Evolutionary conservation across 306 rosid species (phyloP).

Genomic region (barrel medic (Medicago truncatula)): DNA sequence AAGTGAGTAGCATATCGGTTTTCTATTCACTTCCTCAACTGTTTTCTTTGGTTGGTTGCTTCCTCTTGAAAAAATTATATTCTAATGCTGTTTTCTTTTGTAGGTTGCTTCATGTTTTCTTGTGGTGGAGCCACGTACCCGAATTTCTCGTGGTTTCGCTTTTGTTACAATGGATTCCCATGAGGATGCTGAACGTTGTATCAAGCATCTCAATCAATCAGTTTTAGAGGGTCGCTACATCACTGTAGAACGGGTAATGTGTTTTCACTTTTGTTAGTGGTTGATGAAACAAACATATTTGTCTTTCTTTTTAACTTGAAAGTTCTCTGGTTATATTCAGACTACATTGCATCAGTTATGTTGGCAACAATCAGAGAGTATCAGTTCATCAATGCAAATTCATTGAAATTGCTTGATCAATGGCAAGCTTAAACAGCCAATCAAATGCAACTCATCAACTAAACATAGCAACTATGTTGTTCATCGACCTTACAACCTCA

Average conservation of each 20-base stretch:
- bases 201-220: slow-evolving; percentile 96
- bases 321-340: slow-evolving; percentile 98
- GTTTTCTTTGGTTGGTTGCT: neutral
- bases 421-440: slow-evolving; percentile 94
- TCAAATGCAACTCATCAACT: slow-evolving; percentile 91
- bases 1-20: slow-evolving; percentile 53
- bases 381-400: slow-evolving; percentile 92
- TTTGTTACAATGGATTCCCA: slow-evolving; percentile 81
- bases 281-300: slow-evolving; percentile 40
- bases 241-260: slow-evolving; percentile 91
- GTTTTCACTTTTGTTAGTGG: slow-evolving; percentile 39
- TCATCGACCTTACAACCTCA: slow-evolving; percentile 93
- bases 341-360: slow-evolving; percentile 86
- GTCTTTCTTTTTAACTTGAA: slow-evolving; percentile 72
- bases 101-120: slow-evolving; percentile 98
- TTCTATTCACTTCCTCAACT: neutral
- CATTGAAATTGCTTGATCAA: slow-evolving; percentile 94
- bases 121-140: slow-evolving; percentile 92
- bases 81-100: slow-evolving; percentile 6
- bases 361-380: slow-evolving; percentile 99
- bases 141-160: slow-evolving; percentile 97
- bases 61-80: neutral
- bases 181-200: slow-evolving; percentile 88
- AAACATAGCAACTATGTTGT: slow-evolving; percentile 97
- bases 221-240: slow-evolving; percentile 94